phyloP scores from a whole-genome alignment of 176 grass and related monocot genomes.

The Alopecurus myosuroides region DNA sequence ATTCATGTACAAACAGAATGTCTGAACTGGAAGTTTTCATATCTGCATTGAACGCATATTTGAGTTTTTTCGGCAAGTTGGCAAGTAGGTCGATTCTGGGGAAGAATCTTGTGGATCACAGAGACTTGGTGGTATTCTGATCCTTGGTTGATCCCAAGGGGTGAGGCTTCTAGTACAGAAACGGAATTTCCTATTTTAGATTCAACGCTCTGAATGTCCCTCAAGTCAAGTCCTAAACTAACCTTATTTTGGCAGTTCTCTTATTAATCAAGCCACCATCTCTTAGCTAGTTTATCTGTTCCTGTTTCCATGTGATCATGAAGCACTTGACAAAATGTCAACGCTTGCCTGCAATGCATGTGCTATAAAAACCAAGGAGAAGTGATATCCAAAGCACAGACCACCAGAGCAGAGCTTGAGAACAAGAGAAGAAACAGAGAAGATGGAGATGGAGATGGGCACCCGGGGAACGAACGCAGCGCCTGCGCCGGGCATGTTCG shows the following conservation, averaged over 20 bases:
- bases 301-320: background rate
- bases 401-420: too few species aligned
- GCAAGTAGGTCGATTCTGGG: too few species aligned
- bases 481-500: too few species aligned
- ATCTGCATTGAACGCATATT: too few species aligned
- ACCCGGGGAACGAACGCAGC: too few species aligned
- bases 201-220: background rate
- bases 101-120: too few species aligned
- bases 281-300: too few species aligned
- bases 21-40: too few species aligned
- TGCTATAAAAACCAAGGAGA: background rate
- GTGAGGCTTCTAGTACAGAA: background rate
- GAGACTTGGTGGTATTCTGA: background rate
- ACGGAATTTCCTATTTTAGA: background rate
- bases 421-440: too few species aligned
- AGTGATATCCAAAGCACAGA: background rate
- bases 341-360: background rate
- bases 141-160: background rate
- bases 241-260: background rate
- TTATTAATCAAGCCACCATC: background rate
- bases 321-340: background rate
- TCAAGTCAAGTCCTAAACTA: background rate
- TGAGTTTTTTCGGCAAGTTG: too few species aligned
- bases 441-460: too few species aligned
- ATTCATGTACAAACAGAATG: too few species aligned